Base-by-base conservation (phyloP, 306 rosid genomes). In the Carpinus fangiana region DNA sequence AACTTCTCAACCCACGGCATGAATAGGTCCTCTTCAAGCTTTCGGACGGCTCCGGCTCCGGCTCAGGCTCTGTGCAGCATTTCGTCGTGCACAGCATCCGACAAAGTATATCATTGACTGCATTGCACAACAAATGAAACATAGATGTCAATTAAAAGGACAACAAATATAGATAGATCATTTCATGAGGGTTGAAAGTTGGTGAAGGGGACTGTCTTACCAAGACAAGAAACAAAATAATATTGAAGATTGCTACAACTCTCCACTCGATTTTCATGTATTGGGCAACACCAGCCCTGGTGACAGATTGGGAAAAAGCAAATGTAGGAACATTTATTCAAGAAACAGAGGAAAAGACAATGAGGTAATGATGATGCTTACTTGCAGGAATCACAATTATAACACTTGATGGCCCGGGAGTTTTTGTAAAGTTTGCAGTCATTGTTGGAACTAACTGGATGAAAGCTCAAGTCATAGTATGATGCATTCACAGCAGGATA, bases 181-280 rank as follows among this genome's bases (percentile, higher is more conserved):
- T 71, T 68, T 4, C 28, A 50, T 2, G 21, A 79, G 12, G 65
- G 26, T 51, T 36, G 72, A 31, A 62, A 79, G 57, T 18, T 16
- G 11, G 26, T 54, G 47, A 73, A 14, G 45, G 71, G 80, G 70
- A 77, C 73, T 31, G 74, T 38, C 93, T 88, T 78, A 92, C 98
- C 96, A 92, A 82, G 76, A 92, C 84, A 72, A 84, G 86, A 80
- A 95, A 95, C 48, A 95, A 78, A 75, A 85, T 67, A 46, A 89
- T 83, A 31, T 95, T 90, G 73, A 95, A 95, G 82, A 92, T 87
- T 11, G 98, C 98, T 50, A 89, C 97, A 75, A 94, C 87, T 82
- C 97, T 89, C 97, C 98, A 94, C 82, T 94, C 97, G 0, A 84
- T 84, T 92, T 94, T 94, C 97, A 92, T 94, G 94, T 94, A 92